A percentile compares a stretch with the other conserved stretches of the same genome.
Conservation (phyloP, 106 monocot genomes). For the Narthecium ossifragum region DNA sequence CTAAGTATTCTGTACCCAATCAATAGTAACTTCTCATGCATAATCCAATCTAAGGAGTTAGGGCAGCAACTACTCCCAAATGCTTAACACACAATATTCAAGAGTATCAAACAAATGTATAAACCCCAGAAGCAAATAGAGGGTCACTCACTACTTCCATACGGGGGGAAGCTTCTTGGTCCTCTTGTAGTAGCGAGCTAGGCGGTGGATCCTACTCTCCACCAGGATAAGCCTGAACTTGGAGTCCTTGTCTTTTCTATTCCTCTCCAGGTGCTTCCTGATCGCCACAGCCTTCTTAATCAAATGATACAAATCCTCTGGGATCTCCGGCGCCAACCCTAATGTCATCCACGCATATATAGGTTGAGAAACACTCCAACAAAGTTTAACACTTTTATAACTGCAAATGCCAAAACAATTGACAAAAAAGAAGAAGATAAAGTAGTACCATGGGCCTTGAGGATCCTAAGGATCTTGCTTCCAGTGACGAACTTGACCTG, state of each 20-base stretch:
- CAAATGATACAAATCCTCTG: constrained; percentile 22
- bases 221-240: constrained; percentile 42
- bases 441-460: constrained; percentile 57
- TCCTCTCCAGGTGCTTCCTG: constrained; percentile 27
- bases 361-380: too few species aligned
- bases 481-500: constrained; percentile 82
- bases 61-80: too few species aligned
- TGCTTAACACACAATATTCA: too few species aligned
- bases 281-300: constrained; percentile 25
- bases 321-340: constrained; percentile 26
- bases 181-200: constrained; percentile 33
- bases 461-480: constrained; percentile 75
- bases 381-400: too few species aligned
- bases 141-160: constrained; percentile 25
- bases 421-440: background rate
- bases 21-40: too few species aligned
- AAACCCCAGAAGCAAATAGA: background rate
- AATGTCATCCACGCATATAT: background rate
- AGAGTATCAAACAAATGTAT: too few species aligned
- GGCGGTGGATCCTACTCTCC: constrained; percentile 62
- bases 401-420: background rate
- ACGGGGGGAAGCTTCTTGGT: constrained; percentile 27
- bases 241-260: constrained; percentile 27
- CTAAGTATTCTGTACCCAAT: too few species aligned
- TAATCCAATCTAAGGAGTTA: too few species aligned